Conservation (phyloP, 2,329 filamentous ascomycete genomes). For the Hysterium pulicare region DNA sequence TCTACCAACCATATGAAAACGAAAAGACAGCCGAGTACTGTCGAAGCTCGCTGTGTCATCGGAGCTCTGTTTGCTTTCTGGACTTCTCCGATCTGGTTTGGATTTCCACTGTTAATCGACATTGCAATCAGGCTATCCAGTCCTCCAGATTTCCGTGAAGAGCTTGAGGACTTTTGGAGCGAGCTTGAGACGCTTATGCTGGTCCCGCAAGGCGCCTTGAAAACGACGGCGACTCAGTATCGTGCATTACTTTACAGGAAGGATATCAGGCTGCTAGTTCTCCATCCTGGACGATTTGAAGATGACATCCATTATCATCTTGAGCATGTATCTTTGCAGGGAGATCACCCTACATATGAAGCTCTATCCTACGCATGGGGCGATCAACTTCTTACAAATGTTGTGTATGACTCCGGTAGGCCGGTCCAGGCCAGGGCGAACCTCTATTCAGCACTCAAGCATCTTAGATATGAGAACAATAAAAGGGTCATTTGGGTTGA, state of each 20-base stretch:
- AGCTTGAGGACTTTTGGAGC: no score
- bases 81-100: no score
- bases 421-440: background rate
- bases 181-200: no score
- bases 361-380: conserved; percentile 3
- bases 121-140: no score
- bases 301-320: background rate
- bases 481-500: background rate
- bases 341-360: background rate
- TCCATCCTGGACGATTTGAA: background rate
- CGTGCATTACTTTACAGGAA: background rate
- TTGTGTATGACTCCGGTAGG: background rate
- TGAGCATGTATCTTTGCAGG: background rate
- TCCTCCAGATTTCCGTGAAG: no score
- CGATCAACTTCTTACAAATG: background rate
- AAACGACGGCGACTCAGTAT: no score
- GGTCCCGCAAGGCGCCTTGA: no score
- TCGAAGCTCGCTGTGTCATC: no score
- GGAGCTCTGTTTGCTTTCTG: no score
- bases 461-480: background rate
- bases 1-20: no score
- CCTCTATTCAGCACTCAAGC: background rate
- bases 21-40: no score
- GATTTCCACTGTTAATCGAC: no score
- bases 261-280: background rate